phyloP scores from a whole-genome alignment of 2,329 filamentous ascomycete species.

The Cytospora chrysosperma region DNA sequence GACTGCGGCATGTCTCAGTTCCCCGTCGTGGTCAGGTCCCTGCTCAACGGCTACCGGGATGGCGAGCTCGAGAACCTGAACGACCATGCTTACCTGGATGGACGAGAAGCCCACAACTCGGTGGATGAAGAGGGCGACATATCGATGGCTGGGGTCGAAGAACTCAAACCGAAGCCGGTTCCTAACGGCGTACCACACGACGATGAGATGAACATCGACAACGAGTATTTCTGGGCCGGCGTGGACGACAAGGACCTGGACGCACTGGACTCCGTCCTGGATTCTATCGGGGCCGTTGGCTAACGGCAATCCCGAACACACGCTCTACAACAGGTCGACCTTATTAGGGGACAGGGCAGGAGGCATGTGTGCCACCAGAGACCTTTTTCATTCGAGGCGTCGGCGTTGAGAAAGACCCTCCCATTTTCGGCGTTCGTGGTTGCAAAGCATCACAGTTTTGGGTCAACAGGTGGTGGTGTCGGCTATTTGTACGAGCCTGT shows the following conservation, averaged over 20 bases:
- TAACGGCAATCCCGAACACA: neutral
- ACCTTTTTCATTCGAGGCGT: slow-evolving; percentile 12
- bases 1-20: slow-evolving; percentile 76
- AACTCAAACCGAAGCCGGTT: slow-evolving; percentile 39
- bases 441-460: neutral
- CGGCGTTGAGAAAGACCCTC: slow-evolving; percentile 23
- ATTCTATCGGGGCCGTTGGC: slow-evolving; percentile 41
- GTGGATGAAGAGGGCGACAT: slow-evolving; percentile 34
- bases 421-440: slow-evolving; percentile 24
- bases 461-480: neutral
- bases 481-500: slow-evolving; percentile 6
- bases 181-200: slow-evolving; percentile 48
- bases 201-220: slow-evolving; percentile 61
- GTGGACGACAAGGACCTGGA: slow-evolving; percentile 51
- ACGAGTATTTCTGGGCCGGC: slow-evolving; percentile 62
- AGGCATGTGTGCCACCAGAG: neutral
- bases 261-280: slow-evolving; percentile 55
- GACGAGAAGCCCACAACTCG: slow-evolving; percentile 31
- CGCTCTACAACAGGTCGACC: neutral
- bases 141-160: slow-evolving; percentile 32
- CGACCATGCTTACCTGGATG: slow-evolving; percentile 56
- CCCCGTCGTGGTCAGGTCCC: slow-evolving; percentile 68
- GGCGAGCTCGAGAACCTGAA: slow-evolving; percentile 70
- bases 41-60: slow-evolving; percentile 71
- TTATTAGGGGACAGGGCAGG: neutral